Conservation (phyloP, 192 early-diverging fungal genomes). For the Dimargaris verticillata region DNA sequence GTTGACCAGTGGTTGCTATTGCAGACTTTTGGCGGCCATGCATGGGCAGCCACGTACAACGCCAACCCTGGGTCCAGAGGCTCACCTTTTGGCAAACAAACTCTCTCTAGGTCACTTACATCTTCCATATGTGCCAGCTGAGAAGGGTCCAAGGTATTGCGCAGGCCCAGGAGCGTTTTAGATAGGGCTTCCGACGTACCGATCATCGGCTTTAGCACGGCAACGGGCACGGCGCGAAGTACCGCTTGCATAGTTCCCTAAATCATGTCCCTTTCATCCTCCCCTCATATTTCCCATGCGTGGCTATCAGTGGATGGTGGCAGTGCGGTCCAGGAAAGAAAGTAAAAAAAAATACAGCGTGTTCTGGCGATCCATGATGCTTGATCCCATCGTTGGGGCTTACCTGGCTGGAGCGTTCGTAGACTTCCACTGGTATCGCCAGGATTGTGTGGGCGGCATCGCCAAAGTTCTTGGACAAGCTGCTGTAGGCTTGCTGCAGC, state of each 20-base stretch:
- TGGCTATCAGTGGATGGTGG: background rate
- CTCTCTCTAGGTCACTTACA: conserved; percentile 20
- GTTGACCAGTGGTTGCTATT: no score
- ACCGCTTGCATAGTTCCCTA: conserved; percentile 31
- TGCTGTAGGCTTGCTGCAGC: conserved; percentile 62
- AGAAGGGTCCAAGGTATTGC: conserved; percentile 77
- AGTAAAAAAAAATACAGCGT: no score
- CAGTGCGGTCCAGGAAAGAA: conserved; percentile 4
- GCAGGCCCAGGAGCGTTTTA: conserved; percentile 75
- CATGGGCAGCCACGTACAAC: no score
- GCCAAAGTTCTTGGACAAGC: conserved; percentile 60
- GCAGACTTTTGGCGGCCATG: no score
- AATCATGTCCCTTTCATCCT: background rate
- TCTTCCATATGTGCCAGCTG: conserved; percentile 66
- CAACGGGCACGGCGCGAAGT: conserved; percentile 68
- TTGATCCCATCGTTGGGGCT: background rate
- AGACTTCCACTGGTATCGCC: conserved; percentile 73
- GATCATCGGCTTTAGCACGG: conserved; percentile 89
- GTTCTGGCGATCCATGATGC: no score
- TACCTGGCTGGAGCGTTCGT: conserved; percentile 34
- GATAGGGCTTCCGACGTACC: conserved; percentile 85
- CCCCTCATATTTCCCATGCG: background rate
- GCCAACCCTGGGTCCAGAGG: no score
- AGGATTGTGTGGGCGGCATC: conserved; percentile 76
- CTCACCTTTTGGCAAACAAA: no score